phyloP scores from a whole-genome alignment of 1,284 basidiomycete species.

The Naganishia sp. region DNA sequence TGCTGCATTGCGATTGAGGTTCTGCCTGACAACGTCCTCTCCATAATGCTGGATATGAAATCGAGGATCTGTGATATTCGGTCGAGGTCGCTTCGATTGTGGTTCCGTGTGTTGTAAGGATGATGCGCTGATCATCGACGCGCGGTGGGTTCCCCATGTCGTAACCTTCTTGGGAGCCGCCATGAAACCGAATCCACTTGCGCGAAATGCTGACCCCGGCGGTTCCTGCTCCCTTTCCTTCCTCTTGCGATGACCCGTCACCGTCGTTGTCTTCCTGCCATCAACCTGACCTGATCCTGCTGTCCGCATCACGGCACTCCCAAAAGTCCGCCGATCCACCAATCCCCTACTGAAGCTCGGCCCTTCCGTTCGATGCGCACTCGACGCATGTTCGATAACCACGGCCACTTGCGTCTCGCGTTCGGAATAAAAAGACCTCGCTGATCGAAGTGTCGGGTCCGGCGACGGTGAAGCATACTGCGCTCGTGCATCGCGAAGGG shows the following conservation, averaged over 20 bases:
- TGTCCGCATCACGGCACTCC: not conserved
- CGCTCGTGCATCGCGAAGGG: not conserved
- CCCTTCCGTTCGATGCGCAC: not conserved
- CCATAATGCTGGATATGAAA: too few species aligned
- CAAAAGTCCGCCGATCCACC: not conserved
- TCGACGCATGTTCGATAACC: not conserved
- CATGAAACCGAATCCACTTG: not conserved
- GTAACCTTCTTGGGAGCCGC: slow-evolving; percentile 6
- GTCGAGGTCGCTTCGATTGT: not conserved
- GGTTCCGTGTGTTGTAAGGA: not conserved
- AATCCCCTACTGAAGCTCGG: not conserved
- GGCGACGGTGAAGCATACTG: slow-evolving; percentile 1
- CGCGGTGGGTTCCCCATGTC: not conserved
- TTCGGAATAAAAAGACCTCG: not conserved
- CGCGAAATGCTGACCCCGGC: not conserved
- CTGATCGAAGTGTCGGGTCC: slow-evolving; percentile 6
- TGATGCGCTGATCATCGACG: not conserved
- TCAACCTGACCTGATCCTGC: not conserved
- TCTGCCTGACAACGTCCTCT: too few species aligned
- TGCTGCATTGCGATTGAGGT: too few species aligned
- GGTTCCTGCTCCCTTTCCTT: not conserved
- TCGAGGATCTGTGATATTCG: not conserved
- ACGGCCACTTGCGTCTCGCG: not conserved
- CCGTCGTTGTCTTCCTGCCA: not conserved
- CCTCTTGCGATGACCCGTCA: not conserved